Evolutionary conservation across 2,329 filamentous ascomycete genomes (phyloP).

Genomic region (Xylariaceae sp.): DNA sequence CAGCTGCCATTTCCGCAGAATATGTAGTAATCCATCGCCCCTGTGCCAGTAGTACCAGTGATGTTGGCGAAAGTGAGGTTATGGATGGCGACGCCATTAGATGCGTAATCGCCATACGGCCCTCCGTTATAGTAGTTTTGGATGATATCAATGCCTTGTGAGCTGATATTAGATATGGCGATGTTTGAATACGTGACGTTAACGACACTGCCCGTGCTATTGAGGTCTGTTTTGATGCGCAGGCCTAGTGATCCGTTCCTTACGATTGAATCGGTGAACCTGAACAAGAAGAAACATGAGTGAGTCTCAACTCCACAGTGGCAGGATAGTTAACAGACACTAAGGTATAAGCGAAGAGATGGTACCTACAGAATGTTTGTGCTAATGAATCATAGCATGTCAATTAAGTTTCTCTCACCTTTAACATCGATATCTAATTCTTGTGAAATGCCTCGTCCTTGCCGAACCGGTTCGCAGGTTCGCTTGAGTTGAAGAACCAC

Average conservation of each 20-base stretch:
- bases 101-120: neutral
- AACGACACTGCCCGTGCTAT: neutral
- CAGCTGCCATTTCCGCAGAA: neutral
- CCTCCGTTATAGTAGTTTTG: neutral
- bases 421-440: too few species aligned
- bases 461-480: too few species aligned
- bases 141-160: neutral
- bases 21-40: neutral
- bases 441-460: too few species aligned
- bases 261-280: neutral
- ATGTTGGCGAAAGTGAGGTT: neutral
- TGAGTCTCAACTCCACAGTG: too few species aligned
- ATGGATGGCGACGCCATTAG: neutral
- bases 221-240: neutral
- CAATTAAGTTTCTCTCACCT: too few species aligned
- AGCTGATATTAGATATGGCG: neutral
- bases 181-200: neutral
- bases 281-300: neutral
- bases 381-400: neutral
- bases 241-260: neutral
- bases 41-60: neutral
- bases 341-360: too few species aligned
- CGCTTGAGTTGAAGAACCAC: too few species aligned
- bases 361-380: neutral
- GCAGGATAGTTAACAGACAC: neutral